A percentile compares a stretch with the other conserved stretches of the same genome.
Evolutionary conservation across 2,329 filamentous ascomycete genomes (phyloP).

Genomic region (Penicillium sp.): DNA sequence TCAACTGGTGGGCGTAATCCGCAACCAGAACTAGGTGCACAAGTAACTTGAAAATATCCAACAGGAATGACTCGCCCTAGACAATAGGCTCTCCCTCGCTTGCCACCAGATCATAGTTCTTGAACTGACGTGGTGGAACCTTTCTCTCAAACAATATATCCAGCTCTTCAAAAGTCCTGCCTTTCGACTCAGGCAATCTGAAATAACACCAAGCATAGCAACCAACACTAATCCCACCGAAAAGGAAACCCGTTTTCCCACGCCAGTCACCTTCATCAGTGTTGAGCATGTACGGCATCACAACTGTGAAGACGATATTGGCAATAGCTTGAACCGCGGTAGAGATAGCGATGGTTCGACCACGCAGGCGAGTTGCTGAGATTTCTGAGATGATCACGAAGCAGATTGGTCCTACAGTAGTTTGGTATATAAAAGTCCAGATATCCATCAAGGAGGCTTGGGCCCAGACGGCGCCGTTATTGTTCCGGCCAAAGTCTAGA

Average conservation of each 20-base stretch:
- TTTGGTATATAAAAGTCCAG: constrained; percentile 36
- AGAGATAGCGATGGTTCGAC: constrained; percentile 14
- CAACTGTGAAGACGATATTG: constrained; percentile 14
- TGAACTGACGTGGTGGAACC: constrained; percentile 33
- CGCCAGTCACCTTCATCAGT: constrained; percentile 25
- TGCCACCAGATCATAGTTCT: constrained; percentile 12
- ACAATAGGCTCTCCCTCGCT: not conserved
- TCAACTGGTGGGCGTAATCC: not conserved
- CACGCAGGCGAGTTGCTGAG: constrained; percentile 14
- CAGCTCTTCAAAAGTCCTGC: constrained; percentile 36
- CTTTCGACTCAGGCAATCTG: constrained; percentile 34
- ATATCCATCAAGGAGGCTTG: constrained; percentile 33
- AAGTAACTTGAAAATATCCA: not conserved
- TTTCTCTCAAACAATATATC: constrained; percentile 39
- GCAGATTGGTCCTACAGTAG: constrained; percentile 34
- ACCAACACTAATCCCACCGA: constrained; percentile 22
- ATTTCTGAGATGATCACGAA: constrained; percentile 17
- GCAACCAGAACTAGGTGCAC: not conserved
- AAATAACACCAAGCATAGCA: constrained; percentile 34
- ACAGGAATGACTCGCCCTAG: not conserved
- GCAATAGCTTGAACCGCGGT: constrained; percentile 13
- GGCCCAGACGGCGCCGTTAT: constrained; percentile 26
- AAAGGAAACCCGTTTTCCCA: constrained; percentile 29
- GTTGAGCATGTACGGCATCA: constrained; percentile 15
- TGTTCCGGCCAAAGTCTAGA: constrained; percentile 35